A percentile compares a stretch with the other conserved stretches of the same genome.
These are phyloP conservation scores for Volvox carteri DNA, from an alignment of 163 green algal species.

Conservation along the genomic window DNA sequence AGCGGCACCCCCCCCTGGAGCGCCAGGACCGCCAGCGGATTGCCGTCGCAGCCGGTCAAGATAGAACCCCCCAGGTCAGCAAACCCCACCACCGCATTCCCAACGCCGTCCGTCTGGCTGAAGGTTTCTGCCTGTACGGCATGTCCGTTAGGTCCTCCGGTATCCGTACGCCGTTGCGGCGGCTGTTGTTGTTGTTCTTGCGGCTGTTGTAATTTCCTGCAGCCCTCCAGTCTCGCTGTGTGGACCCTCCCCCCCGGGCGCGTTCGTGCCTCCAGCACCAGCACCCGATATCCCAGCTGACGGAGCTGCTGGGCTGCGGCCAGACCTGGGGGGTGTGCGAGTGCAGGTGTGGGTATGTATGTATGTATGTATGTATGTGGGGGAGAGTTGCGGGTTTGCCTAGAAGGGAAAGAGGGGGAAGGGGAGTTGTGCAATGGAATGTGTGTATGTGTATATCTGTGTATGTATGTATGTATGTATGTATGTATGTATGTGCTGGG, in stretches of 20 bases:
- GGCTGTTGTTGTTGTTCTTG: no score
- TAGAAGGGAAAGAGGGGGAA: neutral
- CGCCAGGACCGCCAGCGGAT: slow-evolving; percentile 93
- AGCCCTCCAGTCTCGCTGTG: slow-evolving; percentile 80
- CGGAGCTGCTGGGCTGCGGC: slow-evolving; percentile 90
- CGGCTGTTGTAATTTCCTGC: no score
- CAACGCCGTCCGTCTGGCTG: no score
- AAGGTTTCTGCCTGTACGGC: no score
- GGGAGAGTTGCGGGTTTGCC: neutral
- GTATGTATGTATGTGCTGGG: no score
- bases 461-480: no score
- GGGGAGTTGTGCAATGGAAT: neutral
- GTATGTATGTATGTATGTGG: neutral
- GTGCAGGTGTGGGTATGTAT: neutral
- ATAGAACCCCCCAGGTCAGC: slow-evolving; percentile 94
- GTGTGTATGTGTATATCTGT: no score
- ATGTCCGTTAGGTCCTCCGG: no score
- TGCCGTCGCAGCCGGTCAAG: slow-evolving; percentile 95
- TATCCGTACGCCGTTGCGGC: no score
- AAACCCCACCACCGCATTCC: slow-evolving; percentile 60
- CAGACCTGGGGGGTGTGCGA: slow-evolving; percentile 73
- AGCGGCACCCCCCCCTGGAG: slow-evolving; percentile 86
- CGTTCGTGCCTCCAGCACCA: slow-evolving; percentile 90
- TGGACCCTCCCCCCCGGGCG: slow-evolving; percentile 92
- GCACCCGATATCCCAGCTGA: slow-evolving; percentile 84